A percentile compares a stretch with the other conserved stretches of the same genome.
Evolutionary conservation across 805 yeast genomes (phyloP).

Genomic region (Candida manassasensis): DNA sequence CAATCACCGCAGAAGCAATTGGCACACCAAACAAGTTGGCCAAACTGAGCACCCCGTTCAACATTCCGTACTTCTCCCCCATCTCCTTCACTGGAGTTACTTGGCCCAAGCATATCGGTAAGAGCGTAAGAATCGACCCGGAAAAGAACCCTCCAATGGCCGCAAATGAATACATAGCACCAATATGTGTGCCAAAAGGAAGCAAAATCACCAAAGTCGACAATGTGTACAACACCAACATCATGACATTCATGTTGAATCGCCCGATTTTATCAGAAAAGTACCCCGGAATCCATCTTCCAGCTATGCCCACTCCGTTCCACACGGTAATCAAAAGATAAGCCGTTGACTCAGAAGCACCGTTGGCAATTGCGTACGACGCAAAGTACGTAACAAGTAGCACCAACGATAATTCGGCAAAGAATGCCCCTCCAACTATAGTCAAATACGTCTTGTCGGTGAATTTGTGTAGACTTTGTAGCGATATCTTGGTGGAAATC

Average conservation of each 20-base stretch:
- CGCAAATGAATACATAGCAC: slow-evolving; percentile 28
- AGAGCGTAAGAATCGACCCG: slow-evolving; percentile 31
- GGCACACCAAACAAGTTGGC: slow-evolving; percentile 35
- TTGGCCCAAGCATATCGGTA: slow-evolving; percentile 54
- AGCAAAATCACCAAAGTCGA: slow-evolving; percentile 28
- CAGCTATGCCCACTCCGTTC: slow-evolving; percentile 28
- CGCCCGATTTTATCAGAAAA: slow-evolving; percentile 24
- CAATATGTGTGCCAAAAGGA: slow-evolving; percentile 25
- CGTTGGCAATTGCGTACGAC: slow-evolving; percentile 30
- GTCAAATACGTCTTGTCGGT: slow-evolving; percentile 20
- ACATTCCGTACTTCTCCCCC: slow-evolving; percentile 33
- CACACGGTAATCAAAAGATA: slow-evolving; percentile 25
- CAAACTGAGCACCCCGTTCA: slow-evolving; percentile 25
- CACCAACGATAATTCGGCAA: slow-evolving; percentile 25
- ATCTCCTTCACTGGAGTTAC: slow-evolving; percentile 42
- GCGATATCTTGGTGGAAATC: slow-evolving; percentile 5
- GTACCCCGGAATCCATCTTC: slow-evolving; percentile 30
- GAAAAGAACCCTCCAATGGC: slow-evolving; percentile 31
- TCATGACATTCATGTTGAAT: slow-evolving; percentile 28
- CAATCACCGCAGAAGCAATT: slow-evolving; percentile 27
- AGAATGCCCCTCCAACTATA: slow-evolving; percentile 27
- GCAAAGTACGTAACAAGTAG: slow-evolving; percentile 30
- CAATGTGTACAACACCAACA: slow-evolving; percentile 23
- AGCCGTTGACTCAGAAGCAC: slow-evolving; percentile 25
- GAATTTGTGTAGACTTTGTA: slow-evolving; percentile 8